phyloP scores from a whole-genome alignment of 768 basidiomycete genomes.

The Leucocoprinus birnbaumii region DNA sequence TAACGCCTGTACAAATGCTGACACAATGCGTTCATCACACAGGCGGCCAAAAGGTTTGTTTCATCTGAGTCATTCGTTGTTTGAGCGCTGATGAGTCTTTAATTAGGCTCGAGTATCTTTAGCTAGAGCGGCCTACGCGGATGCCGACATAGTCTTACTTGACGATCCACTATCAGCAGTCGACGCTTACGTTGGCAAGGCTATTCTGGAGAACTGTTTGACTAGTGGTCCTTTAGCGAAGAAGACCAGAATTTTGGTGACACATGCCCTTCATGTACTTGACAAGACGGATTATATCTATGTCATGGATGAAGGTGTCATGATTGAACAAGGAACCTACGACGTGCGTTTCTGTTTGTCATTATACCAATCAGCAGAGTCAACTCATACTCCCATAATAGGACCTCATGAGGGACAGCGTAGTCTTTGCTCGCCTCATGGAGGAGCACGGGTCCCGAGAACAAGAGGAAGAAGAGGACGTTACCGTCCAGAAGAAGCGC shows the following conservation, averaged over 20 bases:
- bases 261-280: conserved; percentile 55
- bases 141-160: conserved; percentile 69
- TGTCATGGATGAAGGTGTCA: conserved; percentile 54
- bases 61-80: background rate
- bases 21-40: background rate
- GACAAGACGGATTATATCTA: conserved; percentile 63
- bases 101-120: conserved; percentile 69
- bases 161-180: conserved; percentile 84
- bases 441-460: conserved; percentile 51
- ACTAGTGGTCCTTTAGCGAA: conserved; percentile 46
- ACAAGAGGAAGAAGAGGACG: conserved; percentile 26
- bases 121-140: conserved; percentile 75
- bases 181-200: conserved; percentile 72
- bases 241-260: conserved; percentile 62
- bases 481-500: conserved; percentile 1
- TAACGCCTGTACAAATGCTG: background rate
- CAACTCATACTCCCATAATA: conserved; percentile 16
- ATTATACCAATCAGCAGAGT: background rate
- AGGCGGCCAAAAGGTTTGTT: conserved; percentile 36
- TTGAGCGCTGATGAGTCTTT: background rate
- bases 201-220: conserved; percentile 61
- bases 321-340: conserved; percentile 64
- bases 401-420: conserved; percentile 42
- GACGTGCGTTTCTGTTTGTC: conserved; percentile 27
- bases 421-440: conserved; percentile 48